Conservation (phyloP, 108 stramenopile species). For the Licmophora abbreviata region DNA sequence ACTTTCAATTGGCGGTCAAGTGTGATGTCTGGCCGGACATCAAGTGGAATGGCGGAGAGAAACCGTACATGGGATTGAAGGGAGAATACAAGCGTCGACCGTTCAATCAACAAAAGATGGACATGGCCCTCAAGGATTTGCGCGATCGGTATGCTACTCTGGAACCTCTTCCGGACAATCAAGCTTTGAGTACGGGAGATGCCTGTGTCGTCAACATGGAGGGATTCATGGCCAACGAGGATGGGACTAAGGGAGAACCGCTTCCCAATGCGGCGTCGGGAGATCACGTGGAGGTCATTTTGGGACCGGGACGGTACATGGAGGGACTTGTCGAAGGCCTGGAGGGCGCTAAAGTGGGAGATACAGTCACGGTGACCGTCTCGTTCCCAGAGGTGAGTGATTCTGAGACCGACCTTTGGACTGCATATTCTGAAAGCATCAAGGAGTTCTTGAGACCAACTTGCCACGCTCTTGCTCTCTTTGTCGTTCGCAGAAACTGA, state of each 20-base stretch:
- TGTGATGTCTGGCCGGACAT: conserved; percentile 90
- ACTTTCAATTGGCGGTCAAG: conserved; percentile 46
- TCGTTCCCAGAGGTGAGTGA: conserved; percentile 73
- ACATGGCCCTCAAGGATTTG: conserved; percentile 73
- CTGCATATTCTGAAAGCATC: background rate
- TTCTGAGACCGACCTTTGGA: background rate
- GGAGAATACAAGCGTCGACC: conserved; percentile 73
- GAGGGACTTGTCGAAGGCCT: conserved; percentile 79
- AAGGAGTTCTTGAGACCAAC: background rate
- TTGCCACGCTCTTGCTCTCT: background rate
- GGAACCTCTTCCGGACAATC: conserved; percentile 41
- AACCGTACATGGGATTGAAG: conserved; percentile 70
- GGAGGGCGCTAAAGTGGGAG: conserved; percentile 74
- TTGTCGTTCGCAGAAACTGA: conserved; percentile 35
- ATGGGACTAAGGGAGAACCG: conserved; percentile 67
- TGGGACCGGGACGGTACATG: conserved; percentile 84
- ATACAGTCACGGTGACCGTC: conserved; percentile 52
- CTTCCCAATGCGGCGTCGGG: conserved; percentile 80
- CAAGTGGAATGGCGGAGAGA: conserved; percentile 54
- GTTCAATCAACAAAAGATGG: conserved; percentile 67
- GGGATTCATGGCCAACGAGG: conserved; percentile 68
- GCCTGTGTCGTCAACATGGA: conserved; percentile 81
- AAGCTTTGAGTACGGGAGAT: conserved; percentile 62
- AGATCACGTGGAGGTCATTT: conserved; percentile 75
- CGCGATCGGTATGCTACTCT: conserved; percentile 69